Conservation (phyloP, 495 filamentous ascomycete genomes). For the Sordaria brevicollis region DNA sequence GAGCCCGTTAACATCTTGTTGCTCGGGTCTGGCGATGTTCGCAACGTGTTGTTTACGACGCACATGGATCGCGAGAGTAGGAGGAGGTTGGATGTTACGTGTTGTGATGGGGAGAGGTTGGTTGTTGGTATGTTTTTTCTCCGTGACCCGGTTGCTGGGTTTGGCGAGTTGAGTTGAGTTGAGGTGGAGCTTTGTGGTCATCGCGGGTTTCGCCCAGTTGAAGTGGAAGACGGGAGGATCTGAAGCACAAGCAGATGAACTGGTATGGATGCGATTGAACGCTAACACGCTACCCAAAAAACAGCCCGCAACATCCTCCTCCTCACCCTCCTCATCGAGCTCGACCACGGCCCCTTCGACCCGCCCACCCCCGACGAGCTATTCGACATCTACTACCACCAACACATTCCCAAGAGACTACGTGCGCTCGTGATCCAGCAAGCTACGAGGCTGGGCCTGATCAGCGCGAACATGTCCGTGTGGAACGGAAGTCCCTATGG, state of each 20-base stretch:
- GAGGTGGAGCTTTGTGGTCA: no score
- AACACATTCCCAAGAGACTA: constrained; percentile 5
- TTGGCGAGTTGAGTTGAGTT: no score
- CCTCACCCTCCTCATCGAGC: constrained; percentile 17
- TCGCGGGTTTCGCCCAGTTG: no score
- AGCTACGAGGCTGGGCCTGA: constrained; percentile 9
- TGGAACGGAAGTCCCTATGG: constrained; percentile 18
- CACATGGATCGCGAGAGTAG: constrained; percentile 15
- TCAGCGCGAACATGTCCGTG: constrained; percentile 7
- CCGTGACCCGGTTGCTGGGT: no score
- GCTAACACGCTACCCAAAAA: no score
- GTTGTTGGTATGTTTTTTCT: constrained; percentile 14
- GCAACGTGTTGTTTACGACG: constrained; percentile 20
- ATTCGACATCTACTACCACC: constrained; percentile 21
- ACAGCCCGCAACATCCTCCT: constrained; percentile 23
- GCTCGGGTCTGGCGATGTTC: constrained; percentile 21
- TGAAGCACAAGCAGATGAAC: no score
- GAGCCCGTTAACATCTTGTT: constrained; percentile 11
- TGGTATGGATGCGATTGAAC: no score
- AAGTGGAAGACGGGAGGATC: no score
- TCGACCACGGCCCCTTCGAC: neutral
- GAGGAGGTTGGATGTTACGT: constrained; percentile 24
- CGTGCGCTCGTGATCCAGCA: constrained; percentile 11
- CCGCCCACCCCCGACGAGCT: neutral
- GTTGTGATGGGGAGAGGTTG: constrained; percentile 14